Percentiles rank a stretch among this genome's conserved stretches.
phyloP scores from a whole-genome alignment of 257 asterid species.

The Prunella vulgaris region DNA sequence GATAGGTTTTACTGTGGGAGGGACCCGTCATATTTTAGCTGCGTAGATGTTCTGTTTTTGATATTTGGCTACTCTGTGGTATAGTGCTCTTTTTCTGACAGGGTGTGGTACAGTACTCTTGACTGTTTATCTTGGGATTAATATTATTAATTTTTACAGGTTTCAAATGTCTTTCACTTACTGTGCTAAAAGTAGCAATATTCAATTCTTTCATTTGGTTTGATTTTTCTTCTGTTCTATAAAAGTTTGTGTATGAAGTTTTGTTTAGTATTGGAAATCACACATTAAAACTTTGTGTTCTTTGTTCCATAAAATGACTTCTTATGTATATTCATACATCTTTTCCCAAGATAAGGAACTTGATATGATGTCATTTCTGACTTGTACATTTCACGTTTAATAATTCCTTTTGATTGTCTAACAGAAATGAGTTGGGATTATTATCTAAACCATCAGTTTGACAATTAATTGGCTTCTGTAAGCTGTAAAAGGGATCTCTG shows the following conservation, averaged over 20 bases:
- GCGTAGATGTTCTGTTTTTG: too few species aligned
- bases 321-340: background rate
- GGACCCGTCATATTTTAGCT: too few species aligned
- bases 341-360: background rate
- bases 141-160: too few species aligned
- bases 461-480: background rate
- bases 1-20: too few species aligned
- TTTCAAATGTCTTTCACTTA: too few species aligned
- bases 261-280: background rate
- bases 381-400: background rate
- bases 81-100: too few species aligned
- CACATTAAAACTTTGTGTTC: background rate
- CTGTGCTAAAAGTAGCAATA: too few species aligned
- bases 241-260: background rate
- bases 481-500: too few species aligned
- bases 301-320: background rate
- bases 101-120: too few species aligned
- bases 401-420: background rate
- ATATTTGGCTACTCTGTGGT: too few species aligned
- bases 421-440: background rate
- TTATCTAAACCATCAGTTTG: background rate
- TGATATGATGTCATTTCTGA: background rate
- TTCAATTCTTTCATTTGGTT: background rate
- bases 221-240: background rate
- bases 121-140: too few species aligned